A percentile compares a stretch with the other conserved stretches of the same genome.
Conservation (phyloP, 192 early-diverging fungal species). For the Backusella liffmaniae region DNA sequence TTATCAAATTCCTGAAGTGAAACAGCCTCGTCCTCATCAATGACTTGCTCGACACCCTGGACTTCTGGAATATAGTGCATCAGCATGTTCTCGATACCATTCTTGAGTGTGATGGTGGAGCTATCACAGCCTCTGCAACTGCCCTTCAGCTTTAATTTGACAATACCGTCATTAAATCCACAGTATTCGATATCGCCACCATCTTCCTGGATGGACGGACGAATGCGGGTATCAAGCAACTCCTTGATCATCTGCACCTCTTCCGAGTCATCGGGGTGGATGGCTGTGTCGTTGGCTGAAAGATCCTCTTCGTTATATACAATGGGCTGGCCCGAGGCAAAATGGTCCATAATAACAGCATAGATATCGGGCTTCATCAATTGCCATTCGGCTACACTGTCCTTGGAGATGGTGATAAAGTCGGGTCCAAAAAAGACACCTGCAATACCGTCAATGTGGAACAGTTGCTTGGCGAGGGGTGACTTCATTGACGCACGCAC, state of each 20-base stretch:
- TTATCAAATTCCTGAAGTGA: slow-evolving; percentile 87
- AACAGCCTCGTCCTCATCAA: slow-evolving; percentile 81
- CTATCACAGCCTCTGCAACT: slow-evolving; percentile 94
- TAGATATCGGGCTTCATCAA: slow-evolving; percentile 98
- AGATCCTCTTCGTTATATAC: slow-evolving; percentile 54
- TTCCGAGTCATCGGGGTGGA: slow-evolving; percentile 83
- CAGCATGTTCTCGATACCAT: slow-evolving; percentile 99
- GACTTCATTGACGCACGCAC: slow-evolving; percentile 74
- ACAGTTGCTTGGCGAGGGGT: slow-evolving; percentile 88
- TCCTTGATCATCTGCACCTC: slow-evolving; percentile 98
- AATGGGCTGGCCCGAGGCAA: slow-evolving; percentile 82
- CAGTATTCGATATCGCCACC: slow-evolving; percentile 98
- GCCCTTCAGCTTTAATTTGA: slow-evolving; percentile 90
- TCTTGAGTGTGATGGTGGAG: slow-evolving; percentile 90
- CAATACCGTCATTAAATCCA: slow-evolving; percentile 86
- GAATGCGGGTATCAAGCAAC: slow-evolving; percentile 90
- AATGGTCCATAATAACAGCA: slow-evolving; percentile 92
- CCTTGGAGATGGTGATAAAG: slow-evolving; percentile 95
- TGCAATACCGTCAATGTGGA: slow-evolving; percentile 89
- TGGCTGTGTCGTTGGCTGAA: slow-evolving; percentile 56
- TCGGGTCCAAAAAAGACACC: slow-evolving; percentile 91
- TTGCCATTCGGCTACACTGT: slow-evolving; percentile 89
- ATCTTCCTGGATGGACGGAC: slow-evolving; percentile 98
- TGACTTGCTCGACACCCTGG: slow-evolving; percentile 79
- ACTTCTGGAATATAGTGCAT: slow-evolving; percentile 99